phyloP scores from a whole-genome alignment of 805 yeast genomes.

The Isabelozyma pseudorhagii region DNA sequence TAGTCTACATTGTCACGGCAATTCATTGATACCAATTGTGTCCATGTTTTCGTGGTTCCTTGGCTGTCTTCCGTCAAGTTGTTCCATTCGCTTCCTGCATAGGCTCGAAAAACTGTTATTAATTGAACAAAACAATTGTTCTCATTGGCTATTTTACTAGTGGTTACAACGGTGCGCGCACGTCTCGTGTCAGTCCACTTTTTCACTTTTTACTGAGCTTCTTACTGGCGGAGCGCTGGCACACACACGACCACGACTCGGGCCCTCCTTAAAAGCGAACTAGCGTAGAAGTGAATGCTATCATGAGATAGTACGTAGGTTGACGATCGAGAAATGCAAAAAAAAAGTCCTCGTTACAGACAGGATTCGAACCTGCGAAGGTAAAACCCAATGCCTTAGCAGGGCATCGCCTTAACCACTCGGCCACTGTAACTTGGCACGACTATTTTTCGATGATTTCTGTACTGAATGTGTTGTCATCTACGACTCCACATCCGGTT shows the following conservation, averaged over 20 bases:
- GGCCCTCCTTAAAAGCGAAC: no score
- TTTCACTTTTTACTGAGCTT: background rate
- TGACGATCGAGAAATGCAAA: conserved; percentile 19
- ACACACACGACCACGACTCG: background rate
- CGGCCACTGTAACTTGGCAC: conserved; percentile 67
- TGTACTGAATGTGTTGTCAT: no score
- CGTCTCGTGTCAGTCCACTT: background rate
- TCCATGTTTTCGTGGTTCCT: background rate
- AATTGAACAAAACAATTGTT: background rate
- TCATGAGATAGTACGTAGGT: no score
- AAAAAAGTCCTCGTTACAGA: conserved; percentile 79
- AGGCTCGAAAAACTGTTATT: background rate
- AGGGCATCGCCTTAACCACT: conserved; percentile 94
- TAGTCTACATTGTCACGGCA: background rate
- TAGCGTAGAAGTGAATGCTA: no score
- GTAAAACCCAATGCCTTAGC: conserved; percentile 59
- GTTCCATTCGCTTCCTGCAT: background rate
- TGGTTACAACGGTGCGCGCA: background rate
- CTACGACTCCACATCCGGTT: no score
- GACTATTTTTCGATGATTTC: background rate
- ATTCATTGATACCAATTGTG: background rate
- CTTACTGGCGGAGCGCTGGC: background rate
- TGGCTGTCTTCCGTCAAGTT: background rate
- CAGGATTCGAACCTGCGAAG: conserved; percentile 99
- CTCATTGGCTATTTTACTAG: background rate